phyloP scores from a whole-genome alignment of 176 grass and related monocot species.

The Lolium rigidum region DNA sequence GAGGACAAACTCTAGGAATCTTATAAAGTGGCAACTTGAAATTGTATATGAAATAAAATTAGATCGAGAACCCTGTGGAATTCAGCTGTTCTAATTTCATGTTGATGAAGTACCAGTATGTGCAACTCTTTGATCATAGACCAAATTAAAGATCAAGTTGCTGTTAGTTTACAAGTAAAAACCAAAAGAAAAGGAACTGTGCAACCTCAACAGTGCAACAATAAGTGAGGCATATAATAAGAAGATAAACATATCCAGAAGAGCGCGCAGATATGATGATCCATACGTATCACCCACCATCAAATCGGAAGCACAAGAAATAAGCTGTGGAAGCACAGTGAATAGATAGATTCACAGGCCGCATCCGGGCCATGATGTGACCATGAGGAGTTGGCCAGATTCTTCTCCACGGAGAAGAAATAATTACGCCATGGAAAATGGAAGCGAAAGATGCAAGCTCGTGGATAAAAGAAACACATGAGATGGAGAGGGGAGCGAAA shows the following conservation, averaged over 20 bases:
- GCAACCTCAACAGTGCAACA: conserved; percentile 29
- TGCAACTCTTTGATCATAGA: conserved; percentile 19
- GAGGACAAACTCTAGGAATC: conserved; percentile 55
- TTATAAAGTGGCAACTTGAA: conserved; percentile 35
- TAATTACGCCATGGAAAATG: conserved; percentile 26
- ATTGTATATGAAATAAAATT: not conserved
- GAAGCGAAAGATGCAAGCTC: not conserved
- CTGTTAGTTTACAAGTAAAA: conserved; percentile 4
- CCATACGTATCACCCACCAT: conserved; percentile 35
- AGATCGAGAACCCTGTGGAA: conserved; percentile 6
- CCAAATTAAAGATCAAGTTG: not conserved
- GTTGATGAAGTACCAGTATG: not conserved
- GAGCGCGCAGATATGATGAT: conserved; percentile 38
- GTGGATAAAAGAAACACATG: not conserved
- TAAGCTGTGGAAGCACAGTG: conserved; percentile 50
- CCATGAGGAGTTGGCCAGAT: conserved; percentile 57
- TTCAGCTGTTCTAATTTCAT: conserved; percentile 30
- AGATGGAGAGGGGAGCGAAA: not conserved
- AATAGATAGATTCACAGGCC: conserved; percentile 44
- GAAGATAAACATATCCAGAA: conserved; percentile 39
- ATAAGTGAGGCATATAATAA: conserved; percentile 53
- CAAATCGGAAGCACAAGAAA: conserved; percentile 65
- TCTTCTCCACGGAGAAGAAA: conserved; percentile 48
- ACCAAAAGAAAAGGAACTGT: not conserved
- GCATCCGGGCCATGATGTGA: conserved; percentile 51